Base-by-base conservation (phyloP, 2,329 filamentous ascomycete genomes). In the Mariannaea sp. region DNA sequence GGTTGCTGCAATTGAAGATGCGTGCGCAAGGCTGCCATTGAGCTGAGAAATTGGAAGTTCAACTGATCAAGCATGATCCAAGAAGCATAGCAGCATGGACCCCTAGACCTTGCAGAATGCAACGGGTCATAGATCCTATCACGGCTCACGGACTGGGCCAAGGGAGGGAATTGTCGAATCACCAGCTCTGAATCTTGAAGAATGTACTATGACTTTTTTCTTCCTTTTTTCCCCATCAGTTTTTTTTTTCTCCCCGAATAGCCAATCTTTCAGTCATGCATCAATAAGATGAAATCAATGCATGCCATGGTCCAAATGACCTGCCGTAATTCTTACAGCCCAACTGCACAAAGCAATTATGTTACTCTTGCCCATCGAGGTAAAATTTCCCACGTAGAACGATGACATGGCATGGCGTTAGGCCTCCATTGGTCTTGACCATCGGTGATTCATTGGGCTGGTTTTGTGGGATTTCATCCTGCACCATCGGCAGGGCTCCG, bases 201-300 rank as follows among this genome's bases (percentile, higher is more conserved):
- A n/a, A 12, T 32, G 19, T 24, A 19, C 22, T 36, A 12, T 17
- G 19, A 19, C 5, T 24, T 12, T 39, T 39, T 39, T 39, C 4
- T 5, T 39, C 24, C 24, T 14, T 22, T 22, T 32, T 32, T 32
- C 7, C 26, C 7, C 12, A 12, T 29, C 7, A 29, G 9, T 32
- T 39, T 39, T 24, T n/a, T 39, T 24, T 8, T 24, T 39, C 36
- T 8, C n/a, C n/a, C n/a, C n/a, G n/a, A n/a, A n/a, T 5, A 24
- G 8, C 22, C 8, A 24, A 24, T 22, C 36, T 39, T 17, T 10
- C 16, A 35, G 41, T 33, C 20, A 26, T 14, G 9, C 20, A 5
- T 22, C 38, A 43, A 33, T 17, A 17, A 53, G 40, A 53, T 48
- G 50, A 48, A 30, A 39, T 53, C 41, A 48, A 40, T 46, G 45